Evolutionary conservation across 176 grass and related monocot species (phyloP).

Genomic region (Luzula sylvatica): DNA sequence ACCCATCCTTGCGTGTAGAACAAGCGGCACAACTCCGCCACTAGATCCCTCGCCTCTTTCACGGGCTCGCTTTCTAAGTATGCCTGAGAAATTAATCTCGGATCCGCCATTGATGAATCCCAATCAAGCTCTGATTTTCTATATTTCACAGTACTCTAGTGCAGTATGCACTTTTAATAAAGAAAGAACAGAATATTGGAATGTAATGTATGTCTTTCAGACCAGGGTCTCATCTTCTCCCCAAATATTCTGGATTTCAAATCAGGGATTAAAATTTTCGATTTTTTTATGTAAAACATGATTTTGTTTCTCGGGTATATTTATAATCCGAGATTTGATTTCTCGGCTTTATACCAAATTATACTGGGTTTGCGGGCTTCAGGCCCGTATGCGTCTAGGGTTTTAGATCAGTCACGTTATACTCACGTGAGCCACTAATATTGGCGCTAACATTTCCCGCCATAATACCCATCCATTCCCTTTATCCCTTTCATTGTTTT

Average conservation of each 20-base stretch:
- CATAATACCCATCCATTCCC: not conserved
- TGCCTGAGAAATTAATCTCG: slow-evolving; percentile 25
- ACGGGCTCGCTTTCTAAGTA: slow-evolving; percentile 49
- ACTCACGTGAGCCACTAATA: not conserved
- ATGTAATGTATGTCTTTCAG: not conserved
- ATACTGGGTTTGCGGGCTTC: not conserved
- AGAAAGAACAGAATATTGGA: not conserved
- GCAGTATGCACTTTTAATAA: not conserved
- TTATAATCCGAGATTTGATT: no score
- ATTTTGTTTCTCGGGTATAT: no score
- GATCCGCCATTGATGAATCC: slow-evolving; percentile 13
- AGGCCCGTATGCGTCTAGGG: not conserved
- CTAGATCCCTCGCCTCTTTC: slow-evolving; percentile 58
- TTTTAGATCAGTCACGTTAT: not conserved
- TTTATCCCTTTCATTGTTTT: not conserved
- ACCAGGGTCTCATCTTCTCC: no score
- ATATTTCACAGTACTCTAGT: not conserved
- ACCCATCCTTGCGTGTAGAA: slow-evolving; percentile 90
- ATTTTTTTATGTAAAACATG: no score
- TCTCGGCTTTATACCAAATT: not conserved
- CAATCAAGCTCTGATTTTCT: not conserved
- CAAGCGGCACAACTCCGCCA: slow-evolving; percentile 81
- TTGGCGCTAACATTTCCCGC: slow-evolving; percentile 40
- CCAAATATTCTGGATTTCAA: no score
- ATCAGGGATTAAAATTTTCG: no score